Conservation (phyloP, 495 filamentous ascomycete genomes). For the Xanthoparmelia taractica region DNA sequence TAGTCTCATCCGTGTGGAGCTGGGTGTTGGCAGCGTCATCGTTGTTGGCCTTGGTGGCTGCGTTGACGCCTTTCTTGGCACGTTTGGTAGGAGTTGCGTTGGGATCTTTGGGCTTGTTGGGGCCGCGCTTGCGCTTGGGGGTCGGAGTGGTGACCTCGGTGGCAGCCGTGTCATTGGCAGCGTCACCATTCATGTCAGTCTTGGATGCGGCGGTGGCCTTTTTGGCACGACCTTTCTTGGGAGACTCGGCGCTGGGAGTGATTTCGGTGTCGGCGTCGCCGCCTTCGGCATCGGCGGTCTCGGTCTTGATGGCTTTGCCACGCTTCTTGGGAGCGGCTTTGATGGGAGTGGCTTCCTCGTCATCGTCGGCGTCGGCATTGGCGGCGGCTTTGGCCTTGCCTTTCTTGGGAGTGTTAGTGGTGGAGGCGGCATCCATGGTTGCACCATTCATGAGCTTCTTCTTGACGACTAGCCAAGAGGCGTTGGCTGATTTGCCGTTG, state of each 20-base stretch:
- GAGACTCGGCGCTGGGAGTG: background rate
- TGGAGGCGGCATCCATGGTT: background rate
- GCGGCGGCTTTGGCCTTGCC: background rate
- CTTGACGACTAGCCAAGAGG: conserved; percentile 27
- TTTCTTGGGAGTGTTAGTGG: background rate
- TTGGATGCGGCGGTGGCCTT: background rate
- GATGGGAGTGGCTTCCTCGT: background rate
- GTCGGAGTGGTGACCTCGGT: background rate
- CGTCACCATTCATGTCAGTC: background rate
- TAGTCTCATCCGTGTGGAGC: background rate
- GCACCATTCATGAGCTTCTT: conserved; percentile 25
- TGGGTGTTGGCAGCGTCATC: background rate
- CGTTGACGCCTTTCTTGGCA: conserved; percentile 5
- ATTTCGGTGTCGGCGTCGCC: conserved; percentile 7
- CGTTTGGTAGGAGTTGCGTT: conserved; percentile 12
- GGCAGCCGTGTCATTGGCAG: background rate
- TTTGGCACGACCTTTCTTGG: conserved; percentile 11
- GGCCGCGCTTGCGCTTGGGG: conserved; percentile 6
- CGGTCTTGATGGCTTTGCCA: background rate
- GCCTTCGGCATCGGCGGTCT: conserved; percentile 1
- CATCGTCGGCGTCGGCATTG: conserved; percentile 2
- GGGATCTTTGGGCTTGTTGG: conserved; percentile 6
- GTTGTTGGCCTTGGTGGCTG: background rate
- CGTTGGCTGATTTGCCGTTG: conserved; percentile 31
- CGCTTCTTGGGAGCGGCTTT: conserved; percentile 17